Evolutionary conservation across 2,329 filamentous ascomycete genomes (phyloP).

Genomic region (Bimuria novae-zelandiae): DNA sequence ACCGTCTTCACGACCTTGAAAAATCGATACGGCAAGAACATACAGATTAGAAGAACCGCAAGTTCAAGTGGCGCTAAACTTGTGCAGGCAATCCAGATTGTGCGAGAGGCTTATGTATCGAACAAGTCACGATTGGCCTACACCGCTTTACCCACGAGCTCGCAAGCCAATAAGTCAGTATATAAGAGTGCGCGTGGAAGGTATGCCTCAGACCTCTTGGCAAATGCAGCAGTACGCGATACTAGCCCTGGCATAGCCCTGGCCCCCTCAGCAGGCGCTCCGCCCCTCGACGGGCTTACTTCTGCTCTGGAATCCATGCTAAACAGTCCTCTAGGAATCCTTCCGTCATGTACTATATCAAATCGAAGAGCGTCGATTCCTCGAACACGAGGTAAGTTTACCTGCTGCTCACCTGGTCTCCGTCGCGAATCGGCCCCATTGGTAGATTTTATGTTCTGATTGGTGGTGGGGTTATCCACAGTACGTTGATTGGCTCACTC

Average conservation of each 20-base stretch:
- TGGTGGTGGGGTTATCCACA: too few species aligned
- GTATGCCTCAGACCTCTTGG: not conserved
- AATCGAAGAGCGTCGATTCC: not conserved
- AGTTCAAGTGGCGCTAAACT: too few species aligned
- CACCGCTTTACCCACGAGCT: not conserved
- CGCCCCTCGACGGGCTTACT: not conserved
- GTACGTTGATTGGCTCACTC: too few species aligned
- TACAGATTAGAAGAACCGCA: too few species aligned
- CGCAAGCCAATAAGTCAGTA: not conserved
- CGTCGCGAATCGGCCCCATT: too few species aligned
- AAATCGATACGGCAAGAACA: not conserved
- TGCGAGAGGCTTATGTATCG: too few species aligned
- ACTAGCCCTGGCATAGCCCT: not conserved
- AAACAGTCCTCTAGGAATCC: not conserved
- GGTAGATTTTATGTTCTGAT: too few species aligned
- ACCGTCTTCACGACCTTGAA: not conserved
- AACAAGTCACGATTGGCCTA: not conserved
- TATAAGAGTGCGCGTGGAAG: not conserved
- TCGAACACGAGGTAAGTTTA: not conserved
- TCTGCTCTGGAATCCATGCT: not conserved
- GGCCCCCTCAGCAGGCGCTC: not conserved
- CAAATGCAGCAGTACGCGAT: not conserved
- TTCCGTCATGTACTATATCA: not conserved
- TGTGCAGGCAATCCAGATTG: too few species aligned
- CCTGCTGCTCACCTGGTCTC: not conserved